phyloP scores from a whole-genome alignment of 2,329 filamentous ascomycete genomes.

The Coniochaeta hoffmannii region DNA sequence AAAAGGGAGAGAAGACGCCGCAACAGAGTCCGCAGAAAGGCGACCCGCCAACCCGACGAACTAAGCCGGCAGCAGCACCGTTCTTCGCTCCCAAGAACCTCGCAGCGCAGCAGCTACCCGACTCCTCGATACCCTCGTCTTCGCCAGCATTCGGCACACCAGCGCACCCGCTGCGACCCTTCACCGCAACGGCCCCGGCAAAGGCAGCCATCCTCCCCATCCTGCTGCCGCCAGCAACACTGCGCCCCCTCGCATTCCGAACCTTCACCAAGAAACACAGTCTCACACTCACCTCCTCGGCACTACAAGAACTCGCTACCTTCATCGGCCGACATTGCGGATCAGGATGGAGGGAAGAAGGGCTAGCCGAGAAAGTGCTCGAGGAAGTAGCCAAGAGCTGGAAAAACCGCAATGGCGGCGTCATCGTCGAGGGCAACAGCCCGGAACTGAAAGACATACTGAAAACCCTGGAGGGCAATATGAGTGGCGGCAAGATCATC shows the following conservation, averaged over 20 bases:
- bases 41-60: conserved; percentile 9
- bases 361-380: conserved; percentile 82
- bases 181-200: conserved; percentile 39
- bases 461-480: conserved; percentile 75
- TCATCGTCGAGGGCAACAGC: conserved; percentile 80
- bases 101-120: conserved; percentile 17
- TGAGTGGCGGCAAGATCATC: conserved; percentile 73
- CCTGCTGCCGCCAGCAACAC: conserved; percentile 74
- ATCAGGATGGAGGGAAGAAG: conserved; percentile 92
- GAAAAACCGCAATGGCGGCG: conserved; percentile 83
- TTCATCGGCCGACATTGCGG: conserved; percentile 94
- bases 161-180: conserved; percentile 66
- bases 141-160: conserved; percentile 89
- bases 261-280: conserved; percentile 98
- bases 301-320: conserved; percentile 73
- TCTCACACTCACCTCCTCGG: conserved; percentile 80
- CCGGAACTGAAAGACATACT: conserved; percentile 75
- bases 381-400: conserved; percentile 87
- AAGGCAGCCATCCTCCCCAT: conserved; percentile 73
- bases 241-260: conserved; percentile 86
- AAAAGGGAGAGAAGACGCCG: conserved; percentile 11
- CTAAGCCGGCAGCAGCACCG: conserved; percentile 24
- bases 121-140: conserved; percentile 71
- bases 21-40: conserved; percentile 18
- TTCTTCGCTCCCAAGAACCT: conserved; percentile 31